Conservation (phyloP, 768 basidiomycete species). For the Russula emetica region DNA sequence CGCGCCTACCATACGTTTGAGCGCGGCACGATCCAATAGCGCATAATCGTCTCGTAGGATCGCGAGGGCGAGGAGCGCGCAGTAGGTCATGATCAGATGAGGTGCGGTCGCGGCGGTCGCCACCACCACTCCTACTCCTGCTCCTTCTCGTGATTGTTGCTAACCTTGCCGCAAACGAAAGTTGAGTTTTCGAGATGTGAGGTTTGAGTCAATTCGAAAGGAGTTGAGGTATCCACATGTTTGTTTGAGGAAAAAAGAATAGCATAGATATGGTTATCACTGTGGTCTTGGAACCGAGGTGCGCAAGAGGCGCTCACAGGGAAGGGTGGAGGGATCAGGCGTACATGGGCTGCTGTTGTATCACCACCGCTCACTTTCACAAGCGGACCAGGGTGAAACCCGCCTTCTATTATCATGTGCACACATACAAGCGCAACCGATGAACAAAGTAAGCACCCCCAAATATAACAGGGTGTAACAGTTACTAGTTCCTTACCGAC, state of each 20-base stretch:
- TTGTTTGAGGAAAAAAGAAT: not conserved
- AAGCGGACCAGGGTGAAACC: conserved; percentile 72
- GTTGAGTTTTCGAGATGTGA: not conserved
- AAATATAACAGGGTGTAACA: not conserved
- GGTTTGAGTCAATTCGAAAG: not conserved
- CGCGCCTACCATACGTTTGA: conserved; percentile 60
- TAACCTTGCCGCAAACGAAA: conserved; percentile 20
- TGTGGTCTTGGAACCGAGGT: not conserved
- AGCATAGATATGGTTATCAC: not conserved
- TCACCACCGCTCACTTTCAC: conserved; percentile 49
- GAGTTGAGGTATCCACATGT: not conserved
- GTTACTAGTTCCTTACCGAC: conserved; percentile 49
- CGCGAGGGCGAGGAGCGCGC: conserved; percentile 75
- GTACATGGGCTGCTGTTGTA: conserved; percentile 16
- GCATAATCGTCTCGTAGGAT: conserved; percentile 85
- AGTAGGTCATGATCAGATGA: conserved; percentile 92
- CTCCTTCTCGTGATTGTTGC: conserved; percentile 37
- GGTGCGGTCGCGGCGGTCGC: conserved; percentile 50
- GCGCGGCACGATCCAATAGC: conserved; percentile 59
- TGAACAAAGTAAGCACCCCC: not conserved
- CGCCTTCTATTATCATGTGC: conserved; percentile 30
- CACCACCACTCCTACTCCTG: not conserved
- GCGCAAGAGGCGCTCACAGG: not conserved
- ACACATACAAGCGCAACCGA: too few species aligned
- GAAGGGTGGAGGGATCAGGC: conserved; percentile 15